Percentiles rank a stretch among this genome's conserved stretches.
Conservation (phyloP, 805 yeast genomes). For the Yarrowia alimentaria region DNA sequence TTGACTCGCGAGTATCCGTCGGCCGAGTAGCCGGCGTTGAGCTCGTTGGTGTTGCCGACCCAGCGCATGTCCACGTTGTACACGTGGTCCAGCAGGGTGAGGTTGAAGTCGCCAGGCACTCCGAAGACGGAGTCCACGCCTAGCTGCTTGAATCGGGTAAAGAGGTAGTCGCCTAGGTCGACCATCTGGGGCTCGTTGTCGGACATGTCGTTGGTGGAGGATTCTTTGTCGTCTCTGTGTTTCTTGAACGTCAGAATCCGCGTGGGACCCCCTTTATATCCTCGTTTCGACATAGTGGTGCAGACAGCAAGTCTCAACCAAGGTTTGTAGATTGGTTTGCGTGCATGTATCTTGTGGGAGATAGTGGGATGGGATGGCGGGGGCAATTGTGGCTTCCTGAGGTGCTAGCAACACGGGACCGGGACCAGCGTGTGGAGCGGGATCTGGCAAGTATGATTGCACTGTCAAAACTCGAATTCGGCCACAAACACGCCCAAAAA, state of each 20-base stretch:
- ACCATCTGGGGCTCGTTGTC: slow-evolving; percentile 38
- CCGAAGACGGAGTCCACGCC: slow-evolving; percentile 57
- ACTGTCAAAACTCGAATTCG: too few relatives aligned
- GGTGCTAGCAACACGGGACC: too few relatives aligned
- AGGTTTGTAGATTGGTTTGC: too few relatives aligned
- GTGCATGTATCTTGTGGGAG: too few relatives aligned
- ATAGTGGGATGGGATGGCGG: too few relatives aligned
- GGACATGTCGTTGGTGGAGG: slow-evolving; percentile 2
- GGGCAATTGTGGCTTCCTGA: too few relatives aligned
- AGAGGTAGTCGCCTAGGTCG: slow-evolving; percentile 71
- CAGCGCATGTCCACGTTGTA: slow-evolving; percentile 63
- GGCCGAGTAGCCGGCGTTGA: slow-evolving; percentile 85
- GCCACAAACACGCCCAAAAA: too few relatives aligned
- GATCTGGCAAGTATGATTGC: too few relatives aligned
- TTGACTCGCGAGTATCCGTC: slow-evolving; percentile 85
- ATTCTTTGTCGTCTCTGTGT: background rate
- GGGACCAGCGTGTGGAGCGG: too few relatives aligned
- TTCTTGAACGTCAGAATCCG: slow-evolving; percentile 27
- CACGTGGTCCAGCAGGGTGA: slow-evolving; percentile 61
- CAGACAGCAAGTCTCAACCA: too few relatives aligned
- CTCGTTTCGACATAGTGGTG: slow-evolving; percentile 28
- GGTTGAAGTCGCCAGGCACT: slow-evolving; percentile 62
- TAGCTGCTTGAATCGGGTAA: slow-evolving; percentile 74
- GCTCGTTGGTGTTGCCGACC: slow-evolving; percentile 90
- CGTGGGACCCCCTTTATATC: slow-evolving; percentile 27